Base-by-base conservation (phyloP, 352 stramenopile species). In the Elongisporangium prolatum region DNA sequence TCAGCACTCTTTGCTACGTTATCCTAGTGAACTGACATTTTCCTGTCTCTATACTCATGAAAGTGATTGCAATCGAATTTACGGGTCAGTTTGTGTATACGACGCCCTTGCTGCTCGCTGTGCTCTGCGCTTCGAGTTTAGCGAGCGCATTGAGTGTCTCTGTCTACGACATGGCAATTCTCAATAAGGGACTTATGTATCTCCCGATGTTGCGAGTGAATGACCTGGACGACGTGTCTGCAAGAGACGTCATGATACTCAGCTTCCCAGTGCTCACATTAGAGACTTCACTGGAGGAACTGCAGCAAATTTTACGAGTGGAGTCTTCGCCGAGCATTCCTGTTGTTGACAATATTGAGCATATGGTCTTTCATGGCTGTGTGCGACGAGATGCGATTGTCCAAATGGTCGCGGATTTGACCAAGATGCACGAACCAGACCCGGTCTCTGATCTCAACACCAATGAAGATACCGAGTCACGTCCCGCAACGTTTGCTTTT, bases 61-160 rank as follows among this genome's bases (percentile, higher is more conserved):
- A 25, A 64, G 76, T 91, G n/a, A 91, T 91, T 51, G 77, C 76
- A 24, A 59, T 88, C 10, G 81, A 91, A 54, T 81, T 91, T 52
- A 89, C 79, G 4, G 79, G 81, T 1, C 78, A 89, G 54, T 87
- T 91, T 38, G 67, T 84, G 48, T 90, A 84, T 63, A 74, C 85
- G 54, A 85, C 75, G 4, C 80, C 80, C 9, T 38, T 88, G 20
- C 74, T 89, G 20, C 58, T 88, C 13, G 75, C 77, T 8, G 69
- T 71, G 37, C 60, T 89, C 17, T 50, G 88, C 4, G 71, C 80
- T 2, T 84, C 75, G 6, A 66, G 73, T 0, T 64, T 86, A 5
- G 74, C 69, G 21, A 80, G 77, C 21, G 72, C 75, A 9, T 57
- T 89, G 17, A 83, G 75, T 3, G 71, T 86, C 2, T 88, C 80